These are phyloP conservation scores for Lactifluus subvellereus DNA, from an alignment of 768 basidiomycete species.

Conservation along the genomic window DNA sequence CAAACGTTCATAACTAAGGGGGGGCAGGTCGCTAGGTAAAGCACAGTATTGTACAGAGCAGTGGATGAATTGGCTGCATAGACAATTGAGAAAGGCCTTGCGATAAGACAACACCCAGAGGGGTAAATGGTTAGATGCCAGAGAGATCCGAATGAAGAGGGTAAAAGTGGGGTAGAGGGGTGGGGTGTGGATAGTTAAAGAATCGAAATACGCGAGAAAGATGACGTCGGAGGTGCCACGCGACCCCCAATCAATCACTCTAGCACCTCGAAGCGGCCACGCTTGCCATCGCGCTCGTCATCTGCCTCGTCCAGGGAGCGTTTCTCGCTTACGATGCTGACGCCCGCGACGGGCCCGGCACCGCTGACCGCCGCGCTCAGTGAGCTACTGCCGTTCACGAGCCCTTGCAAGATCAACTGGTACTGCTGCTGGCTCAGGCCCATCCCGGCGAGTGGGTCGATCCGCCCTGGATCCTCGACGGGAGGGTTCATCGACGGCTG, in stretches of 20 bases:
- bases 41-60: slow-evolving; percentile 12
- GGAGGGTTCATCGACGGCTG: slow-evolving; percentile 22
- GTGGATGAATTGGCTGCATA: slow-evolving; percentile 9
- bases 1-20: slow-evolving; percentile 7
- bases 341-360: slow-evolving; percentile 33
- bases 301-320: slow-evolving; percentile 28
- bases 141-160: slow-evolving; percentile 8
- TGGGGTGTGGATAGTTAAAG: background rate
- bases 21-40: background rate
- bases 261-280: slow-evolving; percentile 38
- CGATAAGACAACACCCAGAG: background rate
- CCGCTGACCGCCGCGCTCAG: background rate
- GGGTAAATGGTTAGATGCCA: slow-evolving; percentile 8
- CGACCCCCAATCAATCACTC: slow-evolving; percentile 25
- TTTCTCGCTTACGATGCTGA: slow-evolving; percentile 22
- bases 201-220: background rate
- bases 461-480: slow-evolving; percentile 27
- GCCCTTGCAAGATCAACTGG: slow-evolving; percentile 64
- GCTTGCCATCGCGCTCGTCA: slow-evolving; percentile 35
- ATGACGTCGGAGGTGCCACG: background rate
- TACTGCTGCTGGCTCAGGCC: slow-evolving; percentile 89
- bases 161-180: background rate
- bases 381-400: slow-evolving; percentile 52
- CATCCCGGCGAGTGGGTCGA: slow-evolving; percentile 84
- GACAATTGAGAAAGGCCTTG: slow-evolving; percentile 6